Evolutionary conservation across 2,329 filamentous ascomycete genomes (phyloP).

Genomic region (Emergomyces africanus): DNA sequence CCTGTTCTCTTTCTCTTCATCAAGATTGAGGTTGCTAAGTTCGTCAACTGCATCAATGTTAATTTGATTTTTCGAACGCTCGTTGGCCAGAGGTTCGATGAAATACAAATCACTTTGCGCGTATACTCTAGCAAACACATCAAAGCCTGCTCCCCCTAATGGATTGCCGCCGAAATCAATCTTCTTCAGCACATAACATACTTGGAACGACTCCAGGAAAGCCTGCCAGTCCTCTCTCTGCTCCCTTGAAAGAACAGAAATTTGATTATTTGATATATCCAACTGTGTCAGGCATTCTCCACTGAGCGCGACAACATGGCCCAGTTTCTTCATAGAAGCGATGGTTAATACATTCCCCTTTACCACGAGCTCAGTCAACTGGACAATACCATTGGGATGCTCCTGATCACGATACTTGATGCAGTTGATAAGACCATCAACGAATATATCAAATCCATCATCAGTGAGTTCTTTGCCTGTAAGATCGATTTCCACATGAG

Average conservation of each 20-base stretch:
- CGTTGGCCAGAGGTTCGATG: slow-evolving; percentile 13
- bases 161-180: slow-evolving; percentile 35
- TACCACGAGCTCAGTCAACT: slow-evolving; percentile 35
- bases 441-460: slow-evolving; percentile 31
- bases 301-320: slow-evolving; percentile 29
- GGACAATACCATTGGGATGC: slow-evolving; percentile 20
- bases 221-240: slow-evolving; percentile 30
- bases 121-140: slow-evolving; percentile 34
- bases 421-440: slow-evolving; percentile 30
- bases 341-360: slow-evolving; percentile 33
- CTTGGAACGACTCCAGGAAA: slow-evolving; percentile 32
- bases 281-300: slow-evolving; percentile 34
- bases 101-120: slow-evolving; percentile 24
- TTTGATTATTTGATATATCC: slow-evolving; percentile 35
- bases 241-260: slow-evolving; percentile 25
- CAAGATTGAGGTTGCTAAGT: neutral
- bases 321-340: slow-evolving; percentile 28
- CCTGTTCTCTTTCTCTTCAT: neutral
- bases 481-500: slow-evolving; percentile 33
- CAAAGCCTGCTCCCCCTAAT: slow-evolving; percentile 31
- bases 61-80: slow-evolving; percentile 10
- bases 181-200: slow-evolving; percentile 31
- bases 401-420: slow-evolving; percentile 22
- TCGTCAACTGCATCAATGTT: slow-evolving; percentile 8
- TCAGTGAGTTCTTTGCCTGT: slow-evolving; percentile 35